phyloP scores from a whole-genome alignment of 2,329 filamentous ascomycete species.

The Penicillium frequentans region DNA sequence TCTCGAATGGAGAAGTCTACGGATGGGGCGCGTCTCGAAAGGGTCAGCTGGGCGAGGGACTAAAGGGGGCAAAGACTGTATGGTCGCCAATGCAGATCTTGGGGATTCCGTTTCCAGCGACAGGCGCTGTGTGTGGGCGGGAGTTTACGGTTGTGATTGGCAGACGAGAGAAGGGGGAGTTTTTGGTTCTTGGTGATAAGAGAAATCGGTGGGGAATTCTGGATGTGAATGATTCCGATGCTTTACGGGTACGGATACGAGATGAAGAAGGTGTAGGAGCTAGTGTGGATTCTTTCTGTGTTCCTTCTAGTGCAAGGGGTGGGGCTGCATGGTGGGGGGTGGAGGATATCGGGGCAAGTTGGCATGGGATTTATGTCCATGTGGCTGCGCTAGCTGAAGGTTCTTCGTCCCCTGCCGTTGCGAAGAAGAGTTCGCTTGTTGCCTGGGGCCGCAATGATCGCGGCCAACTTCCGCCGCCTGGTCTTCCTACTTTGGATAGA shows the following conservation, averaged over 20 bases:
- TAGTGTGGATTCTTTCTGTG: slow-evolving; percentile 3
- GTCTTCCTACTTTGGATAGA: slow-evolving; percentile 58
- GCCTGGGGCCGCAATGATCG: slow-evolving; percentile 86
- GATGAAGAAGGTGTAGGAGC: background rate
- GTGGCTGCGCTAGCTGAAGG: background rate
- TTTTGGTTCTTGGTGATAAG: slow-evolving; percentile 67
- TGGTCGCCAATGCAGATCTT: slow-evolving; percentile 63
- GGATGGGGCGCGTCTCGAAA: slow-evolving; percentile 89
- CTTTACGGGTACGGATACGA: background rate
- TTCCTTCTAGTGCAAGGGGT: background rate
- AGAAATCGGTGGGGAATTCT: slow-evolving; percentile 66
- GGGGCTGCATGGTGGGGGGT: background rate
- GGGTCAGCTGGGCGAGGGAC: slow-evolving; percentile 71
- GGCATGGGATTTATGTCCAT: slow-evolving; percentile 78
- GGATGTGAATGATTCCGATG: slow-evolving; percentile 49
- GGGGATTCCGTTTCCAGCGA: slow-evolving; percentile 61
- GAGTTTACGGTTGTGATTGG: slow-evolving; percentile 79
- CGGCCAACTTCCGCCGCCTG: slow-evolving; percentile 70
- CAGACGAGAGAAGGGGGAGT: slow-evolving; percentile 54
- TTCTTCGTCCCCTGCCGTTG: background rate
- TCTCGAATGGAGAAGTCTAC: slow-evolving; percentile 74
- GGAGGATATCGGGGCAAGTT: slow-evolving; percentile 67
- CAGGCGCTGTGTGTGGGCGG: slow-evolving; percentile 72
- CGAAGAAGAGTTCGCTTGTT: slow-evolving; percentile 44
- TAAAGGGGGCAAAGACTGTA: slow-evolving; percentile 48